phyloP scores from a whole-genome alignment of 108 stramenopile species.

The Cyclotella atomus region DNA sequence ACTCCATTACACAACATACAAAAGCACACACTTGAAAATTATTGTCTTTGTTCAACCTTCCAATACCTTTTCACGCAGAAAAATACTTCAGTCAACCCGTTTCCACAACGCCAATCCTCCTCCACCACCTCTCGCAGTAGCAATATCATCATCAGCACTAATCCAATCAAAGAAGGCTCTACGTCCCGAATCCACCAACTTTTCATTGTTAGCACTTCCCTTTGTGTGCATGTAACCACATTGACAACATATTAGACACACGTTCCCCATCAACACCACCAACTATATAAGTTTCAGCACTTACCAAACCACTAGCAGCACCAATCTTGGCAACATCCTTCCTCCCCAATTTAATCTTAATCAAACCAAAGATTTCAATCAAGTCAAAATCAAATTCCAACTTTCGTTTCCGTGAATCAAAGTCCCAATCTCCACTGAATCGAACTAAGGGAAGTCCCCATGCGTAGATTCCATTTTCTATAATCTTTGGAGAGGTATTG shows the following conservation, averaged over 20 bases:
- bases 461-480: conserved; percentile 87
- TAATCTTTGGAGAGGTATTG: conserved; percentile 52
- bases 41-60: too few species aligned
- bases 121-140: conserved; percentile 92
- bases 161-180: conserved; percentile 94
- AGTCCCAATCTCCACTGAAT: conserved; percentile 83
- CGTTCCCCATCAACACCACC: too few species aligned
- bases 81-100: too few species aligned
- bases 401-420: conserved; percentile 66
- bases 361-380: conserved; percentile 58
- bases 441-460: conserved; percentile 79
- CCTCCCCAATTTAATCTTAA: conserved; percentile 55
- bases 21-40: too few species aligned
- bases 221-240: too few species aligned
- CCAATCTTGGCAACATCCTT: conserved; percentile 64
- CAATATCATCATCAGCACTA: conserved; percentile 84
- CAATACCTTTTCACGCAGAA: too few species aligned
- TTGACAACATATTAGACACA: too few species aligned
- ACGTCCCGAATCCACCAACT: conserved; percentile 63
- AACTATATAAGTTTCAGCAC: too few species aligned
- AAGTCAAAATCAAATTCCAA: conserved; percentile 88
- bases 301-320: conserved; percentile 76
- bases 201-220: conserved; percentile 81
- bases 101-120: conserved; percentile 94
- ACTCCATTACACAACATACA: too few species aligned